Conservation (phyloP, 306 rosid genomes). For the Parietaria judaica region DNA sequence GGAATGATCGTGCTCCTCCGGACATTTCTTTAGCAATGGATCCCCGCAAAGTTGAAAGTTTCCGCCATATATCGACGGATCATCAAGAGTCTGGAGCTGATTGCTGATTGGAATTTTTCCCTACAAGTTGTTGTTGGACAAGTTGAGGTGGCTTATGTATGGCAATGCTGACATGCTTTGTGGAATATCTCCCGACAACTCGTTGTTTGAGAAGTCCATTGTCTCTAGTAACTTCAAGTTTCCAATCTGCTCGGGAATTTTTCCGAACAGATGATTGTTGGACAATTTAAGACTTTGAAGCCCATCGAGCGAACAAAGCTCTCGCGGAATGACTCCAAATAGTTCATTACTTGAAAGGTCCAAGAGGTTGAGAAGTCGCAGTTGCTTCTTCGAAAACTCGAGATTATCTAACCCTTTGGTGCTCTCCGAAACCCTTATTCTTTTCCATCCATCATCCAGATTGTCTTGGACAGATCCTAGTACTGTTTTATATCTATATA, state of each 20-base stretch:
- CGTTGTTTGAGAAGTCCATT: constrained; percentile 9
- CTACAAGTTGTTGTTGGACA: constrained; percentile 13
- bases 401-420: background rate
- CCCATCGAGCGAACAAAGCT: background rate
- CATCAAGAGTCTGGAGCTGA: constrained; percentile 15
- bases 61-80: constrained; percentile 7
- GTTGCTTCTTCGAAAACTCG: background rate
- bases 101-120: constrained; percentile 9
- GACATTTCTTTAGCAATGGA: constrained; percentile 8
- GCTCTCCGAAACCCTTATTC: background rate
- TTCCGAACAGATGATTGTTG: background rate
- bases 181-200: constrained; percentile 9
- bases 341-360: constrained; percentile 17
- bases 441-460: background rate
- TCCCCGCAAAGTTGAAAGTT: constrained; percentile 10
- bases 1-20: background rate
- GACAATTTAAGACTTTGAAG: constrained; percentile 17
- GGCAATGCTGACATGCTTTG: background rate
- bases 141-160: background rate
- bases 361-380: background rate
- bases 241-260: constrained; percentile 3
- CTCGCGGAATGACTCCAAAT: constrained; percentile 5
- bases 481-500: no score
- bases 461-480: background rate
- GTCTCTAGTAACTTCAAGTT: constrained; percentile 7